A percentile compares a stretch with the other conserved stretches of the same genome.
Conservation (phyloP, 2,329 filamentous ascomycete genomes). For the Gnomoniopsis sp. region DNA sequence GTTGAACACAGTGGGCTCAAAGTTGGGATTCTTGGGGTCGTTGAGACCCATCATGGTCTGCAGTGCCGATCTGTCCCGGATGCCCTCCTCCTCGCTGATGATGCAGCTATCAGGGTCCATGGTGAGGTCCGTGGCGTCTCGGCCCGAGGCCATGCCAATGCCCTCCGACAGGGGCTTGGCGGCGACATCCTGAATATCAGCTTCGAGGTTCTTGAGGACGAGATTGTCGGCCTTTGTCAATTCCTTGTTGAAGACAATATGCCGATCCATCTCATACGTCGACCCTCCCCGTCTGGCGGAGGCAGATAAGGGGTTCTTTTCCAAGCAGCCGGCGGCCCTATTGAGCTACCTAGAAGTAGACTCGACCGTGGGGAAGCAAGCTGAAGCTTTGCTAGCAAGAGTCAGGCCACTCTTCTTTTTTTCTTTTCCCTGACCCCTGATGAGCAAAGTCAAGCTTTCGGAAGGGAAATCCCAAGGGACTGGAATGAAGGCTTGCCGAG, state of each 20-base stretch:
- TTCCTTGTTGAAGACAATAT: constrained; percentile 35
- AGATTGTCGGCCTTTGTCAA: constrained; percentile 39
- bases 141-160: not conserved
- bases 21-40: constrained; percentile 35
- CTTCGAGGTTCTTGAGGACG: constrained; percentile 36
- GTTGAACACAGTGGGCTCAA: constrained; percentile 45
- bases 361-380: too few relatives aligned
- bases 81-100: constrained; percentile 13
- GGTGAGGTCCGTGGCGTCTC: not conserved
- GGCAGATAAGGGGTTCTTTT: too few relatives aligned
- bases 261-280: constrained; percentile 24
- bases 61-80: constrained; percentile 29
- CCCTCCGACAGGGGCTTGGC: constrained; percentile 17
- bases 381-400: too few relatives aligned
- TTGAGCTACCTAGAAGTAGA: too few relatives aligned
- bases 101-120: constrained; percentile 12
- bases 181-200: constrained; percentile 31
- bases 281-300: too few relatives aligned
- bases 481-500: too few relatives aligned
- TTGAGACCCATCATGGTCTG: constrained; percentile 38
- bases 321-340: too few relatives aligned
- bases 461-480: too few relatives aligned
- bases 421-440: too few relatives aligned
- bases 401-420: too few relatives aligned
- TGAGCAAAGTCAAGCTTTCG: too few relatives aligned